Base-by-base conservation (phyloP, 73 alveolate species). In the Paramecium sexaurelia region DNA sequence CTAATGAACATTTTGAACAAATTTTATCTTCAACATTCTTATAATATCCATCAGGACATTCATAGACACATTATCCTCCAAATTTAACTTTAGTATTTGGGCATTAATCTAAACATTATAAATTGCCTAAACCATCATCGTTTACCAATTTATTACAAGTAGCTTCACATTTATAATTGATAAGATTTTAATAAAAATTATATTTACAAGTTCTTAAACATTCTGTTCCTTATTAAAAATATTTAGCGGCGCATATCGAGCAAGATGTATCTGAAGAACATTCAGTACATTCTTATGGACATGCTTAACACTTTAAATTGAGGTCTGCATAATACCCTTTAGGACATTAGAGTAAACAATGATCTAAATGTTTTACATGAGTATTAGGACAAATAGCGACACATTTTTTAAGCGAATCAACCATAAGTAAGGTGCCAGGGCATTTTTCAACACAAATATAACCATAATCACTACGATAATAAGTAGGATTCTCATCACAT, bases 41-140 rank as follows among this genome's bases (percentile, higher is more conserved):
- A 33, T 66, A 66, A 66, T 66, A 66, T 24, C 84, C 84, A 66
- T 66, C 84, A 29, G 84, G 84, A 33, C 84, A 66, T 19, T 66
- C 39, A 33, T 66, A 66, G 6, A 24, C 5, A 22, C 84, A 66
- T 66, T 27, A 15, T 1, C 45, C 45, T 66, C 24, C 19, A 66
- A 22, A 24, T 33, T 32, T 32, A 24, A 29, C 39, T 22, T 66
- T 66, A 29, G 45, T 33, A 66, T 13, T 33, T 24, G 84, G 84
- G 7, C 84, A 66, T 66, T 27, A 22, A 2, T 66, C 45, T 6
- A 66, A 27, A 19, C 84, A 66, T 32, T 27, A 66, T 24, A 29
- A 29, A 33, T 66, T 66, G 13, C 84, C 84, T 32, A 66, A 33
- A 11, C 84, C 84, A 66, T 66, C 84, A 33, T 33, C 24, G n/a